Percentiles rank a stretch among this genome's conserved stretches.
Evolutionary conservation across 257 asterid genomes (phyloP).

Genomic region (Asclepias syriaca): DNA sequence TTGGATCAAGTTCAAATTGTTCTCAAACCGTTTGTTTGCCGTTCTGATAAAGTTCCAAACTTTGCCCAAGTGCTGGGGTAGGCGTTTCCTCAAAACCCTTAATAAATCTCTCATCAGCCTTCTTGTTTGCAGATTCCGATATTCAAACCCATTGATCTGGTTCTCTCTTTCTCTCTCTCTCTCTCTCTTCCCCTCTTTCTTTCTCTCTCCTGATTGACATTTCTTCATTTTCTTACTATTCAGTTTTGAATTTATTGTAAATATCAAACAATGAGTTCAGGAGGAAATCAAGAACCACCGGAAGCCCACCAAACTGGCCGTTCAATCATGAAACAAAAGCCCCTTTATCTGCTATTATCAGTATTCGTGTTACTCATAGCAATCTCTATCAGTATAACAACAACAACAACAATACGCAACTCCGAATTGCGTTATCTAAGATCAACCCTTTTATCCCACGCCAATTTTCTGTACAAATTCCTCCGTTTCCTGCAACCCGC

Average conservation of each 20-base stretch:
- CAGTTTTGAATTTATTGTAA: not conserved
- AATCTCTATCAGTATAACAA: slow-evolving; percentile 31
- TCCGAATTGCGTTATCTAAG: slow-evolving; percentile 23
- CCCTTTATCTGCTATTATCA: slow-evolving; percentile 41
- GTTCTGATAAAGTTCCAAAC: not conserved
- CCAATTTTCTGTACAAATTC: slow-evolving; percentile 22
- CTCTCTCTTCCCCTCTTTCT: not conserved
- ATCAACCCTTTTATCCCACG: slow-evolving; percentile 25
- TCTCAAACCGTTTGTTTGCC: not conserved
- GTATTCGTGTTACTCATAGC: slow-evolving; percentile 39
- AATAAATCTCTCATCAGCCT: not conserved
- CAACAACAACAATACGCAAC: slow-evolving; percentile 5
- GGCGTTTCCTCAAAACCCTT: not conserved
- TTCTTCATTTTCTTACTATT: not conserved
- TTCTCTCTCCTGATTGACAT: not conserved
- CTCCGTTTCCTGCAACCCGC: slow-evolving; percentile 14
- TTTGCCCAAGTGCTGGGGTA: not conserved
- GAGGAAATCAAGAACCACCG: slow-evolving; percentile 32
- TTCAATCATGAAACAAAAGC: slow-evolving; percentile 24
- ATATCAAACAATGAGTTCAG: slow-evolving; percentile 28
- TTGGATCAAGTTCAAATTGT: too few relatives aligned
- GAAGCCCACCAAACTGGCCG: slow-evolving; percentile 15
- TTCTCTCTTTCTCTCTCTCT: not conserved
- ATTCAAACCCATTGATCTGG: not conserved
- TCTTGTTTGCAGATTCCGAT: not conserved